phyloP scores from a whole-genome alignment of 1,139 yeast genomes.

The Taiozyma onychis region DNA sequence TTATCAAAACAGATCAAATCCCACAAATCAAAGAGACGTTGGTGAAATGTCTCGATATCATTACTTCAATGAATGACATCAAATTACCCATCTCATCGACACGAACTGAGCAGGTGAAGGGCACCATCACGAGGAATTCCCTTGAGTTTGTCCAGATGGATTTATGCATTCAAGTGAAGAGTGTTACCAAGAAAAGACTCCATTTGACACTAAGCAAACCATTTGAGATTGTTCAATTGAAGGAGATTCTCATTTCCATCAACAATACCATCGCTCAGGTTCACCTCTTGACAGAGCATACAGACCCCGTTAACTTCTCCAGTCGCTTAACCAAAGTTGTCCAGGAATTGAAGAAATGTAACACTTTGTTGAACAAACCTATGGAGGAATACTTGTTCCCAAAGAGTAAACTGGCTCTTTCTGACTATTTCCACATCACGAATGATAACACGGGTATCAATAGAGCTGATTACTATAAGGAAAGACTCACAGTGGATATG shows the following conservation, averaged over 20 bases:
- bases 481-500: constrained; percentile 18
- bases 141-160: constrained; percentile 14
- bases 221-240: constrained; percentile 9
- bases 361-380: constrained; percentile 18
- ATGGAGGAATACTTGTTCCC: constrained; percentile 18
- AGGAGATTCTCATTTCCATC: constrained; percentile 7
- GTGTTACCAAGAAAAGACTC: constrained; percentile 13
- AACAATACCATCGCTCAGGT: constrained; percentile 11
- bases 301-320: constrained; percentile 9
- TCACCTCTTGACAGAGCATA: constrained; percentile 8
- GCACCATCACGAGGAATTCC: constrained; percentile 14
- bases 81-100: constrained; percentile 27
- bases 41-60: constrained; percentile 27
- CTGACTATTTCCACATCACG: background rate
- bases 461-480: constrained; percentile 13
- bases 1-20: constrained; percentile 31
- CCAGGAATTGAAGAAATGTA: constrained; percentile 32
- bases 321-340: constrained; percentile 22
- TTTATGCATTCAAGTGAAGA: constrained; percentile 12
- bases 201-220: constrained; percentile 11
- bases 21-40: constrained; percentile 33
- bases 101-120: constrained; percentile 22
- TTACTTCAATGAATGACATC: constrained; percentile 25
- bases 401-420: background rate
- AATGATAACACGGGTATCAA: background rate